Evolutionary conservation across 345 rosid species (phyloP), one percentile per base, ranked within the genome.

Genomic region (Carallia brachiata): DNA sequence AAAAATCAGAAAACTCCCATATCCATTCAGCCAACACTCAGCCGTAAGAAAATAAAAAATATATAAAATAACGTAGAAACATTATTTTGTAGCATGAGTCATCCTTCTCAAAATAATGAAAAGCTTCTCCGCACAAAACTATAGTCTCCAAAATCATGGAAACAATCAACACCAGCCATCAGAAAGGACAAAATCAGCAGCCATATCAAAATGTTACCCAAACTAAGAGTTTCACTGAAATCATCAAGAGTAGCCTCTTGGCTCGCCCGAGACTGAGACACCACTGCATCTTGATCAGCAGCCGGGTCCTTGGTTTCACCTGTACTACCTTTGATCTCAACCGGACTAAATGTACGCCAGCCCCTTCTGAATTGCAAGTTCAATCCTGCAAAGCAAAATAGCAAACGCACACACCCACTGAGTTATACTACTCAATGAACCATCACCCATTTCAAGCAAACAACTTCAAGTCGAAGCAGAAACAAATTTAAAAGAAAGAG

Each of bases 341-440:
- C 76, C 65, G 69, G 53, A 71, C 70, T 75, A 17, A 64, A 31
- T 74, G 62, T 62, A 62, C 40, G 75, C 32, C 77, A 60, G 1
- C 87, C 81, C 68, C 65, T 70, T 34, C 72, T 71, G 65, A 86
- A 63, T 17, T 58, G 52, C 39, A 81, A 82, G 69, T 72, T 82
- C 75, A 83, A 82, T 59, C 50, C 60, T 19, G 31, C 60, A 56
- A 27, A 27, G 50, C 17, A 44, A 16, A 44, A 44, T 12, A 44
- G 50, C 50, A 44, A 12, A 44, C 9, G 48, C 48, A 44, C 48
- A 10, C 48, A 44, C 9, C 16, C 48, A 44, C 2, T 44, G 15
- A 6, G 30, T 18, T 31, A 23, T 23, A 28, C 36, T 0, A 19
- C n/a, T 8, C 70, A 66, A 19, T 13, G 34, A 67, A 9, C 27